A percentile compares a stretch with the other conserved stretches of the same genome.
These are phyloP conservation scores for Entamoeba dispar DNA, from an alignment of 208 protist species.

Conservation along the genomic window DNA sequence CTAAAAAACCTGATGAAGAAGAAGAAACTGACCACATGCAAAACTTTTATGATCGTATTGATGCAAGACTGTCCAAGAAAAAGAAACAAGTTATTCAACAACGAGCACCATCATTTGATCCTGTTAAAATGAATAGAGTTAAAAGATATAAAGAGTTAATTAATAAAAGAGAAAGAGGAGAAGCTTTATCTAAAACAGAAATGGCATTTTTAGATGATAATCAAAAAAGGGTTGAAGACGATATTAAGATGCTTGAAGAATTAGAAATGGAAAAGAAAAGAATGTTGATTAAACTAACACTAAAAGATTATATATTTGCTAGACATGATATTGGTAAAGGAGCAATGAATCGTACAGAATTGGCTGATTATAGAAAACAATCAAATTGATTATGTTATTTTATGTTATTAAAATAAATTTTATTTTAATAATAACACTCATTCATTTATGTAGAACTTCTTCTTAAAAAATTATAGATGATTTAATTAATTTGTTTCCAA, in stretches of 20 bases:
- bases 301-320: background rate
- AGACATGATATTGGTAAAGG: background rate
- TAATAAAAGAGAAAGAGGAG: background rate
- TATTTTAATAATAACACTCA: too few relatives aligned
- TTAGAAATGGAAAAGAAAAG: background rate
- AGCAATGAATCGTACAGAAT: background rate
- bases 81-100: background rate
- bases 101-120: background rate
- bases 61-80: background rate
- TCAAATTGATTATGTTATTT: background rate
- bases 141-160: background rate
- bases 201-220: background rate
- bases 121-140: background rate
- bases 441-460: too few relatives aligned
- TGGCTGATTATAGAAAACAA: background rate
- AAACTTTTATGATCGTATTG: background rate
- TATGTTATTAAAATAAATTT: too few relatives aligned
- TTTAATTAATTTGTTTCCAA: too few relatives aligned
- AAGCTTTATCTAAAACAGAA: background rate
- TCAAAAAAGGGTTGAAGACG: background rate
- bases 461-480: too few relatives aligned
- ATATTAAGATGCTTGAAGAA: background rate
- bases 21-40: background rate
- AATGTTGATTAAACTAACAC: background rate
- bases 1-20: background rate